These are phyloP conservation scores for Jatropha curcas DNA, from an alignment of 345 rosid species.

Conservation along the genomic window DNA sequence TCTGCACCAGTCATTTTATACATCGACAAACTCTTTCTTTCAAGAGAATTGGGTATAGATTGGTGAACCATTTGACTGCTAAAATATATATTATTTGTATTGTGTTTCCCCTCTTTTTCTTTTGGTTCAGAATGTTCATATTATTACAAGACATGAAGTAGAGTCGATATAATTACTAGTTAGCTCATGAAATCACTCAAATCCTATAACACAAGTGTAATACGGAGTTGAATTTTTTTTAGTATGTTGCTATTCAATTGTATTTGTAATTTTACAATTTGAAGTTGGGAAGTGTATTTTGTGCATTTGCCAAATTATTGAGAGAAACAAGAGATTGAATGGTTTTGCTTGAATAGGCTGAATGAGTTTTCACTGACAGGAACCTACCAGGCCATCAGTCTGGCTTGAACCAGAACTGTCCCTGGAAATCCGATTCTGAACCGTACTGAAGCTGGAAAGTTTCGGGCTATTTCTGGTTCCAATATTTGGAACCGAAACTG, in stretches of 20 bases:
- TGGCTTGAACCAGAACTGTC: too few species aligned
- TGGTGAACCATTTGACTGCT: slow-evolving; percentile 48
- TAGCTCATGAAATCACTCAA: neutral
- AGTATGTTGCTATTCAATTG: neutral
- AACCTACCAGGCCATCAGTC: too few species aligned
- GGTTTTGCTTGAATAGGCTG: neutral
- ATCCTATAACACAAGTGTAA: neutral
- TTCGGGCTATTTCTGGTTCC: too few species aligned
- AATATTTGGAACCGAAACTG: too few species aligned
- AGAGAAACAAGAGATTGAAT: neutral
- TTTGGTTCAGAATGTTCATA: neutral
- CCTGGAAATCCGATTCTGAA: too few species aligned
- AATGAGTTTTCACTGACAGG: neutral
- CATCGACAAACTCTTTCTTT: slow-evolving; percentile 63
- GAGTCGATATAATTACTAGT: neutral
- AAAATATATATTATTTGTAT: neutral
- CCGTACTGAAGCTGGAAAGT: too few species aligned
- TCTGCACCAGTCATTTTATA: slow-evolving; percentile 59
- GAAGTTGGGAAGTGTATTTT: neutral
- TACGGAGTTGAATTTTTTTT: neutral
- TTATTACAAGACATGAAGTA: neutral
- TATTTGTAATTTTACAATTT: neutral
- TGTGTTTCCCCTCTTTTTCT: neutral
- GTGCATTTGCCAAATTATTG: neutral
- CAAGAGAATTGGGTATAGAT: slow-evolving; percentile 77